A percentile compares a stretch with the other conserved stretches of the same genome.
These are phyloP conservation scores for Heritiera littoralis DNA, from an alignment of 345 rosid species.

Conservation along the genomic window DNA sequence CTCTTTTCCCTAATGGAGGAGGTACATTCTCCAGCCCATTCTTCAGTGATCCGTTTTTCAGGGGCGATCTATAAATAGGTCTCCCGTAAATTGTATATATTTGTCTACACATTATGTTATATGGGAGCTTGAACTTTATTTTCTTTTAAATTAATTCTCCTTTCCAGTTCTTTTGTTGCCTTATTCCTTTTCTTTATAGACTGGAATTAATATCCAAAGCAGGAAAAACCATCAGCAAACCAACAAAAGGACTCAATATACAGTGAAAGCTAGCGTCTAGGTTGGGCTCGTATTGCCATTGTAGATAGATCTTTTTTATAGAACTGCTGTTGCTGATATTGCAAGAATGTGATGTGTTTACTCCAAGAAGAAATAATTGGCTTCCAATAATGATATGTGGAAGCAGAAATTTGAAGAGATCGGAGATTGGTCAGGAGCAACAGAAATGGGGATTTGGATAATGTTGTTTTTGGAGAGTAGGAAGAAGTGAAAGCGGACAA, in stretches of 20 bases:
- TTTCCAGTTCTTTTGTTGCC: no score
- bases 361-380: slow-evolving; percentile 44
- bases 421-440: slow-evolving; percentile 6
- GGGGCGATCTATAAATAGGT: slow-evolving; percentile 52
- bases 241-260: no score
- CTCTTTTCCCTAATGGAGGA: slow-evolving; percentile 87
- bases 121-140: no score
- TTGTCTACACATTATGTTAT: no score
- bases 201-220: no score
- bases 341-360: slow-evolving; percentile 51
- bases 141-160: no score
- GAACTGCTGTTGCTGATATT: slow-evolving; percentile 29
- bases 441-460: slow-evolving; percentile 45
- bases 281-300: no score
- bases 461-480: slow-evolving; percentile 31
- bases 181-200: no score
- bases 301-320: no score
- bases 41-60: slow-evolving; percentile 73
- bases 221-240: no score
- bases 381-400: slow-evolving; percentile 59
- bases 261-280: no score
- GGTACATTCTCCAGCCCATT: slow-evolving; percentile 86
- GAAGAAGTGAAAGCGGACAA: slow-evolving; percentile 24
- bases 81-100: no score
- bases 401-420: slow-evolving; percentile 51